phyloP scores from a whole-genome alignment of 768 basidiomycete genomes.

The Pleurotus tuber-regium region DNA sequence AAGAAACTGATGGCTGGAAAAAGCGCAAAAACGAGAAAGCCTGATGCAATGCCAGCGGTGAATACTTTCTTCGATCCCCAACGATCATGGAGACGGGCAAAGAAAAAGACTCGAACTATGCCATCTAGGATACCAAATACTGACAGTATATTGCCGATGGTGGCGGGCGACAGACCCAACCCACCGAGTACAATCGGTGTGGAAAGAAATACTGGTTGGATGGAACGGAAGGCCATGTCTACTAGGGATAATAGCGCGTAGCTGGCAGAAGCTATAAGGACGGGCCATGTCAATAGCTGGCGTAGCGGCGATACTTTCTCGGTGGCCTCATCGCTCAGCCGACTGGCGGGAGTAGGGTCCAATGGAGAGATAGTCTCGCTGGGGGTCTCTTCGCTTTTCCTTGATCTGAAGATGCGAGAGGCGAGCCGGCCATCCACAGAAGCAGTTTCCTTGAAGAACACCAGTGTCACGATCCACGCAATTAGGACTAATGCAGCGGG shows the following conservation, averaged over 20 bases:
- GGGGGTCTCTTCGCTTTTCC: too few relatives aligned
- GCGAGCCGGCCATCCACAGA: background rate
- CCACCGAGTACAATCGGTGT: constrained; percentile 55
- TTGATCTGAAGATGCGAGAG: background rate
- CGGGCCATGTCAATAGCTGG: constrained; percentile 45
- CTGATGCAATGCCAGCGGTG: constrained; percentile 23
- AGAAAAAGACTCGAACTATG: constrained; percentile 46
- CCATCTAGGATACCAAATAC: constrained; percentile 52
- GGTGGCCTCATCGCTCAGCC: background rate
- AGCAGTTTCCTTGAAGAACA: constrained; percentile 41
- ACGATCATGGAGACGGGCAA: constrained; percentile 40
- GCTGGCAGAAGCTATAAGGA: constrained; percentile 63
- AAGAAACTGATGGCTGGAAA: constrained; percentile 14
- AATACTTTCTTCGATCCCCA: constrained; percentile 49
- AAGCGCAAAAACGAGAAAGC: constrained; percentile 15
- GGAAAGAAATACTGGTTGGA: constrained; percentile 34
- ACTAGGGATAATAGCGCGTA: constrained; percentile 65
- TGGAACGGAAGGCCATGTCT: constrained; percentile 18
- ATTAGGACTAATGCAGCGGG: constrained; percentile 46
- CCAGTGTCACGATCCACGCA: constrained; percentile 38
- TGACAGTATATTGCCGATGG: constrained; percentile 53
- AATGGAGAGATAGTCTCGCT: too few relatives aligned
- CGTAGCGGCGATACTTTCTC: constrained; percentile 21
- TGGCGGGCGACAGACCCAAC: constrained; percentile 47
- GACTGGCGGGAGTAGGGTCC: too few relatives aligned